These are phyloP conservation scores for Rhodocollybia butyracea DNA, from an alignment of 768 basidiomycete species.

Conservation along the genomic window DNA sequence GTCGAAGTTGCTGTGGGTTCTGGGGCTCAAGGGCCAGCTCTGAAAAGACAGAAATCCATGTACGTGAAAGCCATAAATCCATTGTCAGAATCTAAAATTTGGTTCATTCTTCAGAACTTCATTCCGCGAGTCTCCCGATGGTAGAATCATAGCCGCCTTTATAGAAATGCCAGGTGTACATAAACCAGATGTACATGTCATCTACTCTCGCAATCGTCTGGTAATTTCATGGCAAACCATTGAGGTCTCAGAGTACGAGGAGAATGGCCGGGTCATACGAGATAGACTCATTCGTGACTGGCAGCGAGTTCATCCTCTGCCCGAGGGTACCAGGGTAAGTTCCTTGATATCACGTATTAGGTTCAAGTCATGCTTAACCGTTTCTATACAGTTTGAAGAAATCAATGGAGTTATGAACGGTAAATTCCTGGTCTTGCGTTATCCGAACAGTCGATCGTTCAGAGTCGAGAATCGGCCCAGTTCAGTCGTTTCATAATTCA, in stretches of 20 bases:
- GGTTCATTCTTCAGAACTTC: conserved; percentile 46
- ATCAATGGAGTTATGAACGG: conserved; percentile 65
- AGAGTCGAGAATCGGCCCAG: conserved; percentile 40
- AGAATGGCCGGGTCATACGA: conserved; percentile 56
- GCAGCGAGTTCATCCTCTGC: conserved; percentile 66
- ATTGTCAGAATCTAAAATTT: conserved; percentile 12
- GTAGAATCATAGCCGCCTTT: conserved; percentile 64
- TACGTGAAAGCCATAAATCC: conserved; percentile 28
- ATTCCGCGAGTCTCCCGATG: conserved; percentile 69
- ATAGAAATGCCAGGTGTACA: conserved; percentile 68
- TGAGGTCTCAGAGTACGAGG: conserved; percentile 58
- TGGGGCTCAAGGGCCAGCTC: conserved; percentile 22
- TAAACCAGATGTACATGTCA: conserved; percentile 76
- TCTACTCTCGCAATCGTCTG: conserved; percentile 59
- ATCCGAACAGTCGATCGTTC: conserved; percentile 56
- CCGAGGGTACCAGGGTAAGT: conserved; percentile 69
- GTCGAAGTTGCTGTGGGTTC: conserved; percentile 37
- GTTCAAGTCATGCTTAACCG: neutral
- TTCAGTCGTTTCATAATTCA: conserved; percentile 26
- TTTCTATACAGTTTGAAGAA: conserved; percentile 59
- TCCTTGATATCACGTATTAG: too few relatives aligned
- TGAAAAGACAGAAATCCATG: conserved; percentile 66
- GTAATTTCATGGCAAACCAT: conserved; percentile 65
- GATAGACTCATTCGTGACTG: conserved; percentile 63
- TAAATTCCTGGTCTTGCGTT: conserved; percentile 57